Evolutionary conservation across 2,329 filamentous ascomycete species (phyloP).

Genomic region (Epicoccum sorghinum): DNA sequence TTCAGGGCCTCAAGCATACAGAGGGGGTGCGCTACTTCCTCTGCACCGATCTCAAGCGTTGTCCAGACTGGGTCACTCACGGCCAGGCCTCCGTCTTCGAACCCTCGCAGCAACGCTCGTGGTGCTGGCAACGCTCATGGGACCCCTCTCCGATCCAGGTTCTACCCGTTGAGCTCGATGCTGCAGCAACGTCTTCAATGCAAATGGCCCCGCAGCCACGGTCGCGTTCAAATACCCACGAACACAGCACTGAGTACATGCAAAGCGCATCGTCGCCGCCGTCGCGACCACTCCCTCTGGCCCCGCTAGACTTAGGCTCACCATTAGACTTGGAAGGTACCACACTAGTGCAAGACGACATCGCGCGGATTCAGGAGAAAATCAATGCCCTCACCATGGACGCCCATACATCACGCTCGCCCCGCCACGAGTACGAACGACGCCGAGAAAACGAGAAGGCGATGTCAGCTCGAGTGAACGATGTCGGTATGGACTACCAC

Average conservation of each 20-base stretch:
- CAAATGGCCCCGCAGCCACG: not conserved
- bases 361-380: slow-evolving; percentile 40
- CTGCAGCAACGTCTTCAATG: not conserved
- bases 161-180: slow-evolving; percentile 42
- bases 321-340: slow-evolving; percentile 26
- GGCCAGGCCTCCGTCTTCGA: slow-evolving; percentile 35
- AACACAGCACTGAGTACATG: not conserved
- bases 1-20: slow-evolving; percentile 45
- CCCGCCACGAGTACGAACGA: slow-evolving; percentile 26
- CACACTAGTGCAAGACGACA: slow-evolving; percentile 35
- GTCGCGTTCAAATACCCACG: not conserved
- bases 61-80: slow-evolving; percentile 46
- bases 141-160: slow-evolving; percentile 28
- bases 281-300: slow-evolving; percentile 16
- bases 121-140: slow-evolving; percentile 47
- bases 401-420: slow-evolving; percentile 12
- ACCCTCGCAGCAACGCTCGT: slow-evolving; percentile 39
- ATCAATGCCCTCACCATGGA: slow-evolving; percentile 36
- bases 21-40: slow-evolving; percentile 50
- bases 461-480: slow-evolving; percentile 18
- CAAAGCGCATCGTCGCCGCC: slow-evolving; percentile 4
- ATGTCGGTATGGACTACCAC: slow-evolving; percentile 1
- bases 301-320: slow-evolving; percentile 21
- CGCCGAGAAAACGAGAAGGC: slow-evolving; percentile 39
- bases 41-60: slow-evolving; percentile 46